These are phyloP conservation scores for Kwoniella mangroviensis DNA, from an alignment of 768 basidiomycete species.

Conservation along the genomic window DNA sequence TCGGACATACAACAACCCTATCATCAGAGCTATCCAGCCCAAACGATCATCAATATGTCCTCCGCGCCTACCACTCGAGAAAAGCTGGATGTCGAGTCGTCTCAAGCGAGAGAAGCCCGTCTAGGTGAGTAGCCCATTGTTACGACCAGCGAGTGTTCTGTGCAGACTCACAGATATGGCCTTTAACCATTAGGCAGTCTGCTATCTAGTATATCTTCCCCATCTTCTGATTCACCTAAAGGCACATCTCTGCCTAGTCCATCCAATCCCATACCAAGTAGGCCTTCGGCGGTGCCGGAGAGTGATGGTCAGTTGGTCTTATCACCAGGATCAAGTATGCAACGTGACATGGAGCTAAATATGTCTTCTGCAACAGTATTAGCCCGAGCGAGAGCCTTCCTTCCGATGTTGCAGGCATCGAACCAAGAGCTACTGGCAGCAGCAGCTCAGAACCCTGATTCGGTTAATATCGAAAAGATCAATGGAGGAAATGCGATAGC, in stretches of 20 bases:
- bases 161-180: conserved; percentile 12
- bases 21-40: neutral
- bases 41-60: neutral
- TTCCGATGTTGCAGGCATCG: conserved; percentile 37
- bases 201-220: conserved; percentile 16
- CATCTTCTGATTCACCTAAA: neutral
- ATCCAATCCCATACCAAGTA: conserved; percentile 5
- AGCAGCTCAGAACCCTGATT: conserved; percentile 31
- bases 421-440: conserved; percentile 34
- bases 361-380: conserved; percentile 23
- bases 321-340: too few relatives aligned
- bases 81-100: conserved; percentile 41
- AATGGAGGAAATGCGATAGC: conserved; percentile 39
- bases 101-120: conserved; percentile 34
- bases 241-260: neutral
- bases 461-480: conserved; percentile 44
- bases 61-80: conserved; percentile 10
- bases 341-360: neutral
- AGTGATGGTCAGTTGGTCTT: conserved; percentile 34
- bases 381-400: conserved; percentile 38
- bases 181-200: neutral
- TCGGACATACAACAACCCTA: neutral
- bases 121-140: conserved; percentile 28
- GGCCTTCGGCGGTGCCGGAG: conserved; percentile 19
- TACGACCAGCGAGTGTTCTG: neutral